Evolutionary conservation across 1,139 yeast species (phyloP).

Genomic region (Taphrina pruni): DNA sequence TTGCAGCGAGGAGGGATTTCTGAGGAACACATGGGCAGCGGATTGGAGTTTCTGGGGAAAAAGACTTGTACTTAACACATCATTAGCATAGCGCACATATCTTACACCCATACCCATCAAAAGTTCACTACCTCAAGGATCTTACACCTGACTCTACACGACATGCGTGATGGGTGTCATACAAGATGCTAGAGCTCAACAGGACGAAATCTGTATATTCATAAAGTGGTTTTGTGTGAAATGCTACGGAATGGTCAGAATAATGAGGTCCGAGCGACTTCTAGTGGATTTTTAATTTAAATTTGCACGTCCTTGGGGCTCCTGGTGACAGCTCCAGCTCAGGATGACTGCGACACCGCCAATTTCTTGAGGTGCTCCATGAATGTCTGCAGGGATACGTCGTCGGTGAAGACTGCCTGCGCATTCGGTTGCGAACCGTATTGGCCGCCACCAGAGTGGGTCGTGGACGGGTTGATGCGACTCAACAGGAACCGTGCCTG

Average conservation of each 20-base stretch:
- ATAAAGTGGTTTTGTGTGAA: neutral
- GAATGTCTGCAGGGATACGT: conserved; percentile 87
- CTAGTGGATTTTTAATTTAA: no score
- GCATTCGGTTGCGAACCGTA: conserved; percentile 62
- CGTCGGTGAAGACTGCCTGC: conserved; percentile 92
- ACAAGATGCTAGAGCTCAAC: neutral
- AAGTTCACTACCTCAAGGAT: neutral
- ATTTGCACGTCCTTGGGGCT: neutral
- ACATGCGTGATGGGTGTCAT: neutral
- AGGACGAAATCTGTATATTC: neutral
- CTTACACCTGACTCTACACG: neutral
- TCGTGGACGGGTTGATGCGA: conserved; percentile 89
- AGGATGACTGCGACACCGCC: conserved; percentile 41
- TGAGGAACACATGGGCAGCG: neutral
- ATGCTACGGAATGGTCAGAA: neutral
- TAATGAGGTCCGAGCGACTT: no score
- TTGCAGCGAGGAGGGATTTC: no score
- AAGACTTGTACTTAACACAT: conserved; percentile 3
- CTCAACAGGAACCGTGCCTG: conserved; percentile 96
- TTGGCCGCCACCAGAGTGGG: conserved; percentile 63
- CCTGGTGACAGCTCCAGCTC: neutral
- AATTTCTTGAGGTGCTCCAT: conserved; percentile 70
- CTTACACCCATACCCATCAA: neutral
- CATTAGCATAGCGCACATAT: conserved; percentile 11
- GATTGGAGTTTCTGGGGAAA: neutral